phyloP scores from a whole-genome alignment of 1,284 basidiomycete genomes.

The Grifola frondosa region DNA sequence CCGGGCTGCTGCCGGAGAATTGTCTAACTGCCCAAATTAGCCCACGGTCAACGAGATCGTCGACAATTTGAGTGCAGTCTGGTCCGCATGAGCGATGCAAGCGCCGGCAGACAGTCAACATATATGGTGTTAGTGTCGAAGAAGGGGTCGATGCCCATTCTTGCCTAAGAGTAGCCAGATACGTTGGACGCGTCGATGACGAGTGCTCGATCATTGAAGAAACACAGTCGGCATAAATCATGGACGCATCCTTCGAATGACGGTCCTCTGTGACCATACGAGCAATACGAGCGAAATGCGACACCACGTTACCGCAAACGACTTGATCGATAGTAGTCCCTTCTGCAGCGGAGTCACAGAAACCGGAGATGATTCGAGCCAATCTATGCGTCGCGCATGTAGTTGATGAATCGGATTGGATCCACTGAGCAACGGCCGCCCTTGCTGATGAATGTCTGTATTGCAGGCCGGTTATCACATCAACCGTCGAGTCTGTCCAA shows the following conservation, averaged over 20 bases:
- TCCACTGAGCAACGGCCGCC: conserved; percentile 28
- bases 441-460: conserved; percentile 35
- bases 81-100: conserved; percentile 1
- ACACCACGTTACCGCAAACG: background rate
- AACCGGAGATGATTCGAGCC: conserved; percentile 13
- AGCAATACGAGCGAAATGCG: conserved; percentile 21
- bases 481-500: conserved; percentile 43
- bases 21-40: conserved; percentile 50
- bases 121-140: conserved; percentile 13
- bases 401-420: conserved; percentile 25
- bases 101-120: conserved; percentile 7
- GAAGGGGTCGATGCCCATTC: conserved; percentile 6
- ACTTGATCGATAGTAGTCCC: background rate
- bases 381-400: conserved; percentile 28
- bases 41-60: conserved; percentile 42
- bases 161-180: conserved; percentile 15
- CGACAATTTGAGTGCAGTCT: conserved; percentile 21
- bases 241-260: conserved; percentile 7
- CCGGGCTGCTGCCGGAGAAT: conserved; percentile 34
- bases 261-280: conserved; percentile 10
- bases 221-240: conserved; percentile 15
- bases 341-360: conserved; percentile 16
- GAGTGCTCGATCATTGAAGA: conserved; percentile 10
- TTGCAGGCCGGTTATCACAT: conserved; percentile 42
- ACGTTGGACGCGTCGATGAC: conserved; percentile 12